phyloP scores from a whole-genome alignment of 169 alveolate genomes.

The Cryptosporidium felis region DNA sequence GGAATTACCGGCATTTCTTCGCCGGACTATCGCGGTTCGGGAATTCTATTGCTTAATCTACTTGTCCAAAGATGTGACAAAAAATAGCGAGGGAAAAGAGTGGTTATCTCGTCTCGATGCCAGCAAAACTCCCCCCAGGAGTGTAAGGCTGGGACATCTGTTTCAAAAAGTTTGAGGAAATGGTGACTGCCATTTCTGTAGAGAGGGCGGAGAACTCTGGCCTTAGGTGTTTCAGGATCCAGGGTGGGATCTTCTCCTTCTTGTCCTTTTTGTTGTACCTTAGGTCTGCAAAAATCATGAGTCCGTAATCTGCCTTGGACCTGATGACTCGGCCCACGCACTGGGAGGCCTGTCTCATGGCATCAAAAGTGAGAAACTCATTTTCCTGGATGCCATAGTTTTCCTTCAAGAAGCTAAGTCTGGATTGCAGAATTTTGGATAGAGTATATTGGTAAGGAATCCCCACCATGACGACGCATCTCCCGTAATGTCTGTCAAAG shows the following conservation, averaged over 20 bases:
- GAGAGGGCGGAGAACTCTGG: conserved; percentile 80
- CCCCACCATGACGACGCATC: conserved; percentile 96
- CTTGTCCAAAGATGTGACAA: no score
- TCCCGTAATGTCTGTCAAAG: conserved; percentile 97
- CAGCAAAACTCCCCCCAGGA: no score
- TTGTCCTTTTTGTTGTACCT: conserved; percentile 86
- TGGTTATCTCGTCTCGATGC: no score
- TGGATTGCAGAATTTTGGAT: conserved; percentile 89
- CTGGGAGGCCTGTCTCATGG: conserved; percentile 98
- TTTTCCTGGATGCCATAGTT: conserved; percentile 92
- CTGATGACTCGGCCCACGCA: conserved; percentile 97
- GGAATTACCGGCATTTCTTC: no score
- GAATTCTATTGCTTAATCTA: no score
- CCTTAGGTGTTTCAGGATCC: conserved; percentile 87
- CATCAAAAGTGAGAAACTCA: conserved; percentile 97
- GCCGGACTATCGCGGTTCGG: no score
- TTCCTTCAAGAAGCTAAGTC: conserved; percentile 86
- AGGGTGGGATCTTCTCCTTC: conserved; percentile 87
- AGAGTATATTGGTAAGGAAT: conserved; percentile 95
- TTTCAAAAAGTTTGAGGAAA: conserved; percentile 62
- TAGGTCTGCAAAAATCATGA: conserved; percentile 93
- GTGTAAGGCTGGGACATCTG: conserved; percentile 63
- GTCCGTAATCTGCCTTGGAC: conserved; percentile 90
- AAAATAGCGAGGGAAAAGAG: no score
- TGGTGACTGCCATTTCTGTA: conserved; percentile 85